Base-by-base conservation (phyloP, 257 asterid genomes). In the Scutellaria baicalensis region DNA sequence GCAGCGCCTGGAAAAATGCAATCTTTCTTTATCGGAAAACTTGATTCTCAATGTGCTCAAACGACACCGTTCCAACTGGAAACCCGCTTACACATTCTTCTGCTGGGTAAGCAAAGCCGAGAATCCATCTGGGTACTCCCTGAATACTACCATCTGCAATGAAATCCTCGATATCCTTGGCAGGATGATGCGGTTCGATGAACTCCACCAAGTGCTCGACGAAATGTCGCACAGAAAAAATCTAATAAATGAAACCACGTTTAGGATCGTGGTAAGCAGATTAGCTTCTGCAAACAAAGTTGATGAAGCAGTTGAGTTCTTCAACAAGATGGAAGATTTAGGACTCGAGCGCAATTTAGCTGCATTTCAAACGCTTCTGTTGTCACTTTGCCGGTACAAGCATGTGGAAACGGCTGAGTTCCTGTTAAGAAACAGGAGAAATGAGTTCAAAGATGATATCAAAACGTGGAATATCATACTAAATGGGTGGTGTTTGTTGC, bases 401-500 rank as follows among this genome's bases (percentile, higher is more conserved):
- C 97, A 88, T 18, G 98, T 88, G 13, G 97, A 90, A 50, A 82
- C 58, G 7, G 98, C 98, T 10, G 98, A 92, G 51, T 27, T 68
- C 3, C 73, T 92, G 77, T 89, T 89, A 74, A 78, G 82, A 33
- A 77, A 69, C 14, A 77, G 64, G 77, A 83, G 63, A 66, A 68
- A 56, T 21, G 86, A 77, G 70, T 89, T 82, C 9, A 21, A 9
- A 17, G 77, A 79, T 31, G 86, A 88, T 66, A 85, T 88, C 31
- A 92, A 90, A 78, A 82, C 96, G 0, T 77, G 95, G 86, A 92
- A 92, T 61, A 88, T 92, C 17, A 82, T 92, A 52, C 79, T 92
- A 2, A 86, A 86, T 47, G 97, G 98, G 11, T 92, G 97, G 98
- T 89, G 98, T 35, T 77, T 90, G 64, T 38, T 84, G 69, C 93